Evolutionary conservation across 2,329 filamentous ascomycete species (phyloP), one percentile per base, ranked within the genome.

Genomic region (Cercospora zeae-maydis): DNA sequence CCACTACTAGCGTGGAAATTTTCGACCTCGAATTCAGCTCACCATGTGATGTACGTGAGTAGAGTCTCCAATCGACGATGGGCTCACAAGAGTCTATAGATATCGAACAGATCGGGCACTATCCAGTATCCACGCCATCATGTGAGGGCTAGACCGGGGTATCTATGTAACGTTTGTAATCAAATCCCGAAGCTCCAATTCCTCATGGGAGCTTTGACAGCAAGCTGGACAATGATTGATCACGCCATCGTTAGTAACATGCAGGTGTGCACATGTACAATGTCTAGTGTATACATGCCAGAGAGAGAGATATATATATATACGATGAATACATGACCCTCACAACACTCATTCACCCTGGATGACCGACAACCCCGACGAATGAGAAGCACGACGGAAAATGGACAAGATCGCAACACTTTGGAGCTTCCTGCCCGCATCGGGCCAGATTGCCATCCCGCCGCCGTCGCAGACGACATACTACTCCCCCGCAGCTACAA

Each of bases 371-470:
- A 27, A 3, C 24, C 24, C 24, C 24, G 24, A 27, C 24, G 24
- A 27, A n/a, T n/a, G n/a, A 27, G 24, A 27, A 27, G 24, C 24
- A 27, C 3, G 24, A 39, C n/a, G 3, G 8, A 13, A 39, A 16
- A 51, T 61, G 30, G 59, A 61, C 27, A 36, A 34, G n/a, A 49
- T 61, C 34, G 42, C 52, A 24, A 27, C 51, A 2, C 54, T 56
- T 19, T 61, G 59, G 59, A 36, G 21, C 14, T 61, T 56, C 30
- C 54, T 52, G n/a, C 59, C 59, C 21, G 30, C 51, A 45, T 54
- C 42, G n/a, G 39, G 31, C 10, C 52, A 55, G 36, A 57, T 61
- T 52, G 30, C 51, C 24, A 55, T 61, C 49, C 49, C 49, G 27
- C 10, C 27, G 14, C 6, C 8, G 27, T 60, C 47, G 16, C 14